Percentiles rank a stretch among this genome's conserved stretches.
These are phyloP conservation scores for Globisporangium parvum DNA, from an alignment of 352 stramenopile genomes.

Conservation along the genomic window DNA sequence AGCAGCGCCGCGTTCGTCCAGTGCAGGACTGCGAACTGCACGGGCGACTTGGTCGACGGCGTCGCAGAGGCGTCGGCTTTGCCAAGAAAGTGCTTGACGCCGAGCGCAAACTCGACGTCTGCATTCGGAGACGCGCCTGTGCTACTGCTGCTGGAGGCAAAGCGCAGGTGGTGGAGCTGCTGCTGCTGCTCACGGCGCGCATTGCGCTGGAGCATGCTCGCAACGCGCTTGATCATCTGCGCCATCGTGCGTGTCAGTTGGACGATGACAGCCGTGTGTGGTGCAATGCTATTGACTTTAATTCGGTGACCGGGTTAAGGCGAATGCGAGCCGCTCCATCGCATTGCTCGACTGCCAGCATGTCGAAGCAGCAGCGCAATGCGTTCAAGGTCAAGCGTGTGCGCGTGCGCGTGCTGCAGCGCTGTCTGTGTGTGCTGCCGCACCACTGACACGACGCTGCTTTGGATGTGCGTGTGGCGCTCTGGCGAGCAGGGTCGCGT, in stretches of 20 bases:
- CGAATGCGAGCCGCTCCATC: background rate
- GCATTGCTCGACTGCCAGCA: background rate
- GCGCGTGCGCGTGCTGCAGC: background rate
- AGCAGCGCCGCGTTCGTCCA: constrained; percentile 72
- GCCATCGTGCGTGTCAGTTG: background rate
- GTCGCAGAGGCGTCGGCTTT: constrained; percentile 21
- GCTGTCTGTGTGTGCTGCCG: background rate
- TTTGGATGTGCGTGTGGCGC: background rate
- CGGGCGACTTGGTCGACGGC: constrained; percentile 23
- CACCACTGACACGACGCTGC: background rate
- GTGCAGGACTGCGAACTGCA: constrained; percentile 57
- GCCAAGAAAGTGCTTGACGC: constrained; percentile 51
- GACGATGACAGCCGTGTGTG: background rate
- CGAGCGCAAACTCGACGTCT: constrained; percentile 52
- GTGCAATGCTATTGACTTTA: background rate
- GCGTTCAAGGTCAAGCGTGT: constrained; percentile 1
- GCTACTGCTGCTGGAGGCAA: background rate
- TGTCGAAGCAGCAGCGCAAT: constrained; percentile 25
- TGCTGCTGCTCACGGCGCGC: background rate
- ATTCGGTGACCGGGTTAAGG: background rate
- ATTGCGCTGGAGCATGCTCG: background rate
- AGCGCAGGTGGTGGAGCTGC: background rate
- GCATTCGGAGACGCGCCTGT: constrained; percentile 3
- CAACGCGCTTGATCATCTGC: background rate
- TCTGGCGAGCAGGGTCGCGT: constrained; percentile 33